Evolutionary conservation across 176 grass and related monocot species (phyloP), one percentile per base, ranked within the genome.

Genomic region (Zizania latifolia): DNA sequence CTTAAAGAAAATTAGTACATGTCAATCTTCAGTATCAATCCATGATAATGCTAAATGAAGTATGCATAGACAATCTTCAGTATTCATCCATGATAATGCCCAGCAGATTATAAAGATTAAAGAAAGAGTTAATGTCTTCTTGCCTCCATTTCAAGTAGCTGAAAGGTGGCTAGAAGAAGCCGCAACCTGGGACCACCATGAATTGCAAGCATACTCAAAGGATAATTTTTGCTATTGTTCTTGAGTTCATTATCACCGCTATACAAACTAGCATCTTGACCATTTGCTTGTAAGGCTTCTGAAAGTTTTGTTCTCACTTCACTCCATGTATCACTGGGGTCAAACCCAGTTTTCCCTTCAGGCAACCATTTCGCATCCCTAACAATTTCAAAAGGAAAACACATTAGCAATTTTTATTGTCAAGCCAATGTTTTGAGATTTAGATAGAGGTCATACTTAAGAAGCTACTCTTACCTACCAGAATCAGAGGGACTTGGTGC

Each of bases 391-490:
- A 72, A 58, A 75, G 16, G 5, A 15, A 71, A 68, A 29, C 29
- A 2, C 11, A 16, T 79, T 58, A 77, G 27, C 22, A 68, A 36
- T 36, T 54, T 76, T 62, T 65, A 15, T 41, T 69, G 53, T 17
- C 22, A 76, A 45, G 46, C 39, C 43, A 76, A 29, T 27, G 62
- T 44, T 75, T 44, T 53, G 53, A 39, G 56, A 81, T 51, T 12
- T 81, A 78, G n/a, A 78, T 81, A 78, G n/a, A 78, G 60, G 23
- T 81, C 27, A 51, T 53, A 45, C 29, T 84, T 73, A 67, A 84
- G 68, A 59, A 74, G 78, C 46, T 75, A 86, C 28, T 90, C 94
- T 98, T 98, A 98, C 94, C 94, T 94, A 94, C 95, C 95, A 92
- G 90, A 81, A 83, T 83, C 68, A 75, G 78, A 78, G 34, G 80